These are phyloP conservation scores for Aspergillus kassunensis DNA, from an alignment of 495 filamentous ascomycete species.

Conservation along the genomic window DNA sequence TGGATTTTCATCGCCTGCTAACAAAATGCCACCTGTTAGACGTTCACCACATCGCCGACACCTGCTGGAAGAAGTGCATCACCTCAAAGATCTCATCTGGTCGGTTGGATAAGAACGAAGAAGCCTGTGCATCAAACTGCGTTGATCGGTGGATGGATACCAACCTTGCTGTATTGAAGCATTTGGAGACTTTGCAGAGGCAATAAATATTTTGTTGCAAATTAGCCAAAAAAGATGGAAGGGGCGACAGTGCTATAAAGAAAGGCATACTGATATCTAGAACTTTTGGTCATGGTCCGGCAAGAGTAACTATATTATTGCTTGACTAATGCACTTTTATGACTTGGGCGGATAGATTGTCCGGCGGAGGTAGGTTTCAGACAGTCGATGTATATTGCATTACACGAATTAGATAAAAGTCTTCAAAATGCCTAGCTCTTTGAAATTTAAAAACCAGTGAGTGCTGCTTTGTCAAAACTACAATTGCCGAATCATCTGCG, in stretches of 20 bases:
- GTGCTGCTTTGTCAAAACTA: no score
- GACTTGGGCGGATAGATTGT: neutral
- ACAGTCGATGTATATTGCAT: neutral
- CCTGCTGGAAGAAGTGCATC: conserved; percentile 92
- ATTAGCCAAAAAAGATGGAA: no score
- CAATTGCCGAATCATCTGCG: no score
- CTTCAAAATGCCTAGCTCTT: neutral
- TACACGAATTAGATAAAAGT: neutral
- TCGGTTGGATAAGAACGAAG: conserved; percentile 69
- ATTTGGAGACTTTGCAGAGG: conserved; percentile 64
- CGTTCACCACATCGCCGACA: conserved; percentile 77
- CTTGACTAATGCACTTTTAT: no score
- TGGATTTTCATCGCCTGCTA: no score
- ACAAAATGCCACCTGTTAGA: neutral
- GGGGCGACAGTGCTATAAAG: no score
- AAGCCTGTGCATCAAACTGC: conserved; percentile 82
- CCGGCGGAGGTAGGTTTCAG: neutral
- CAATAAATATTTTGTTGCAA: conserved; percentile 21
- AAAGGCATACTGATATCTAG: neutral
- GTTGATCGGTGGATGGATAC: conserved; percentile 91
- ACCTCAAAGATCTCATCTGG: conserved; percentile 60
- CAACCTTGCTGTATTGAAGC: conserved; percentile 72
- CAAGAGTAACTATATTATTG: no score
- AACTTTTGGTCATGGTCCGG: no score
- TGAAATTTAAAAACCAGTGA: no score